Evolutionary conservation across 768 basidiomycete genomes (phyloP), one percentile per base, ranked within the genome.

Genomic region (Symmetrospora coprosmae): DNA sequence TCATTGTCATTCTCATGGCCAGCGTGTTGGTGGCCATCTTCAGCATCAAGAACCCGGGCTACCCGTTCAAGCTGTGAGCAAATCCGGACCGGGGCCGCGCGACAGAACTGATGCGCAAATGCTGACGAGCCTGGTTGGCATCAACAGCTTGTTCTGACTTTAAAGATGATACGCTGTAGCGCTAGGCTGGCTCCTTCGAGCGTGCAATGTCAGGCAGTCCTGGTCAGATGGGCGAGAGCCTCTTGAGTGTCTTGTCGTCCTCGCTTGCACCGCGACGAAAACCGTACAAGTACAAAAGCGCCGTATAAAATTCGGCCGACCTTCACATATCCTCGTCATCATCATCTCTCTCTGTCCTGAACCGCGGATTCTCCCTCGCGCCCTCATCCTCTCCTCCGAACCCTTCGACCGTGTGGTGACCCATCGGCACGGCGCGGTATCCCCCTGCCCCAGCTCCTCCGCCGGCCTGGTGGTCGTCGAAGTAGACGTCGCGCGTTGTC

Each of bases 1-100:
- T 75, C 0, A 81, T 92, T 47, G 78, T 86, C 59, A 76, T 91
- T 71, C 75, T 92, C 67, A 76, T 92, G 49, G 94, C 90, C 74
- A 88, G 87, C 35, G 77, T 90, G 63, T 76, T 97, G 37, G 73
- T 94, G 34, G 85, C 85, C 28, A 69, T 96, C 43, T 97, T 97
- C 78, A 80, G 81, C 68, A 75, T 90, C 63, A 97, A 97, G 76
- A 92, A 94, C 72, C 78, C 81, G 4, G 59, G 60, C 3, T 63
- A 63, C 39, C 61, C 61, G 23, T 58, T 62, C 59, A 46, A 35
- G 47, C 41, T 55, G 52, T 38, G n/a, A n/a, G n/a, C n/a, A n/a
- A n/a, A n/a, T n/a, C n/a, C n/a, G n/a, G n/a, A n/a, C n/a, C n/a
- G n/a, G n/a, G n/a, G n/a, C n/a, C n/a, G n/a, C n/a, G n/a, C n/a